Conservation (phyloP, 139 green algal genomes). For the Coccomyxa sp. region DNA sequence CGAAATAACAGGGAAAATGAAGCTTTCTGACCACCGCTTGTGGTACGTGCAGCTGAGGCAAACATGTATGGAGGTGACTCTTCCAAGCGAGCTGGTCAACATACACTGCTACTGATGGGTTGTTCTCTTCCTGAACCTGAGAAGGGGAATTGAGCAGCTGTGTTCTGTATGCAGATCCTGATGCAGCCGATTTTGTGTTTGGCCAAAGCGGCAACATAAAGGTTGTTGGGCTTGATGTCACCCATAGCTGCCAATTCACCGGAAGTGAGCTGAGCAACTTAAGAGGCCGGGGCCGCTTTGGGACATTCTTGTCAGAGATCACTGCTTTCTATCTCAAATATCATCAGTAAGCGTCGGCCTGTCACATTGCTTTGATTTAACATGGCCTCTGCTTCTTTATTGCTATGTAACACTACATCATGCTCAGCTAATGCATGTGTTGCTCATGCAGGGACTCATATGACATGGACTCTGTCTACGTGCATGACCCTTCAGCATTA, state of each 20-base stretch:
- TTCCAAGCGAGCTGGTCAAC: neutral
- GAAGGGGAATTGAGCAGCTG: neutral
- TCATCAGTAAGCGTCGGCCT: conserved; percentile 30
- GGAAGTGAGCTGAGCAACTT: conserved; percentile 35
- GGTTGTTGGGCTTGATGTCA: conserved; percentile 71
- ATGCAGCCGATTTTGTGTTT: conserved; percentile 71
- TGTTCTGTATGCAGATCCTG: conserved; percentile 39
- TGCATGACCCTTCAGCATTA: conserved; percentile 71
- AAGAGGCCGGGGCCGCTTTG: conserved; percentile 37
- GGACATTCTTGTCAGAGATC: conserved; percentile 56
- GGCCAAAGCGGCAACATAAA: conserved; percentile 11
- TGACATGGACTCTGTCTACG: conserved; percentile 43
- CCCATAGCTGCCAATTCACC: conserved; percentile 42
- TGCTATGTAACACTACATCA: neutral
- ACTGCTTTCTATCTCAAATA: conserved; percentile 67
- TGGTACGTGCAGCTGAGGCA: conserved; percentile 48
- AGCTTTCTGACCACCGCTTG: neutral
- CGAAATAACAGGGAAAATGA: neutral
- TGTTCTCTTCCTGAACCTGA: neutral
- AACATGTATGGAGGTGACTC: conserved; percentile 57
- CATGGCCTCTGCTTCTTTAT: neutral
- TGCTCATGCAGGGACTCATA: conserved; percentile 25
- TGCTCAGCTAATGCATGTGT: neutral
- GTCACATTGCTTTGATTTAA: neutral
- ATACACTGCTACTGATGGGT: neutral